A percentile compares a stretch with the other conserved stretches of the same genome.
phyloP scores from a whole-genome alignment of 768 basidiomycete genomes.

The Hygrophorus russula region DNA sequence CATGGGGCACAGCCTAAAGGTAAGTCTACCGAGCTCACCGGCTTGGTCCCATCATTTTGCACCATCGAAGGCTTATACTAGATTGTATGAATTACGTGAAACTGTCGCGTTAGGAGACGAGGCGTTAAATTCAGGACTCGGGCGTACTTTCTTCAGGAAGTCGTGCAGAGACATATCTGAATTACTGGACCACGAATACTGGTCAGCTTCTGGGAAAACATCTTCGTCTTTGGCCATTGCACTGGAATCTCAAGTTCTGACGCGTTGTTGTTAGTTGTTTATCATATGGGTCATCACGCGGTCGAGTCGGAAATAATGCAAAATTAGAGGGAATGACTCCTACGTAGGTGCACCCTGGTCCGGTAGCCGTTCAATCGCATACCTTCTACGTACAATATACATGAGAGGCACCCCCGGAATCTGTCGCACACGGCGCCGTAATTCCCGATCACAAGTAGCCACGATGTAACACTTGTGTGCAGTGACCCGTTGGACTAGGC shows the following conservation, averaged over 20 bases:
- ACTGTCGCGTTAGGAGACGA: slow-evolving; percentile 1
- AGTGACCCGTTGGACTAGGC: slow-evolving; percentile 90
- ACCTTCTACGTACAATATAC: slow-evolving; percentile 90
- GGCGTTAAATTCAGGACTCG: slow-evolving; percentile 4
- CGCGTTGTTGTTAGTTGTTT: slow-evolving; percentile 13
- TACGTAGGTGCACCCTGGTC: slow-evolving; percentile 82
- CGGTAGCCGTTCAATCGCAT: slow-evolving; percentile 90
- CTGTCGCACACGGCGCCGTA: slow-evolving; percentile 85
- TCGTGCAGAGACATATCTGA: slow-evolving; percentile 33
- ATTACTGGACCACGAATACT: slow-evolving; percentile 40
- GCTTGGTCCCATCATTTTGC: slow-evolving; percentile 65
- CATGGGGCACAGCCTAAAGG: neutral
- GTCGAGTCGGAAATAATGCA: too few species aligned
- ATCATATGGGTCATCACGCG: too few species aligned
- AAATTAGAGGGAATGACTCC: too few species aligned
- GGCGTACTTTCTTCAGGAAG: slow-evolving; percentile 41
- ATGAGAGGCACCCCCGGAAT: slow-evolving; percentile 90
- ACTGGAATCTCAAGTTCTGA: slow-evolving; percentile 23
- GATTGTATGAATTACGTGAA: neutral
- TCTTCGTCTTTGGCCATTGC: slow-evolving; percentile 28
- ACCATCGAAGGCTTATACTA: slow-evolving; percentile 74
- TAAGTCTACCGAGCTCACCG: slow-evolving; percentile 28
- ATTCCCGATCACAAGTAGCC: slow-evolving; percentile 94
- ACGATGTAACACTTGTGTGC: slow-evolving; percentile 95
- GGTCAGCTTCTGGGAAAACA: slow-evolving; percentile 25